These are phyloP conservation scores for Alternaria triticina DNA, from an alignment of 2,329 filamentous ascomycete genomes.

Conservation along the genomic window DNA sequence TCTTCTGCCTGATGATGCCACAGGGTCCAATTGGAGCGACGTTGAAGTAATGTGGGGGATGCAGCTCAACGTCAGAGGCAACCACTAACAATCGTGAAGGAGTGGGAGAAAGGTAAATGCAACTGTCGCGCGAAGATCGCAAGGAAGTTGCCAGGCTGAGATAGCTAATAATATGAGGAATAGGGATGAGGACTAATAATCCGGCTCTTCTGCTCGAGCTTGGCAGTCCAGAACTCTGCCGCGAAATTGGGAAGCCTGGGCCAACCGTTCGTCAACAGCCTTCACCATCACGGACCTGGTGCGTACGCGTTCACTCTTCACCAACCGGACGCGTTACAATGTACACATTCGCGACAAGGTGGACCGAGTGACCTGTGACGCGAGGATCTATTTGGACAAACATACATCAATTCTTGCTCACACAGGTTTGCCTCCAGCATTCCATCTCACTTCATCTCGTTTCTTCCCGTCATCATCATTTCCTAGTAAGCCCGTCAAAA, in stretches of 20 bases:
- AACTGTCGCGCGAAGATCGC: neutral
- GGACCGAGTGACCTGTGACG: neutral
- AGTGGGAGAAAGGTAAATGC: slow-evolving; percentile 4
- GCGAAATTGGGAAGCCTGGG: slow-evolving; percentile 14
- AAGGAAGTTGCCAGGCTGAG: neutral
- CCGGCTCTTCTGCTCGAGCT: neutral
- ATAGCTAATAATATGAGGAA: slow-evolving; percentile 8
- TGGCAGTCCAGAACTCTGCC: slow-evolving; percentile 12
- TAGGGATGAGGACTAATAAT: slow-evolving; percentile 8
- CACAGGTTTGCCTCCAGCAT: neutral
- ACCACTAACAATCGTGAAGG: slow-evolving; percentile 13
- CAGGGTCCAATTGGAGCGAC: slow-evolving; percentile 26
- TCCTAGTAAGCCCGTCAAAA: neutral
- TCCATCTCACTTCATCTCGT: neutral
- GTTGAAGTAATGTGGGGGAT: slow-evolving; percentile 26
- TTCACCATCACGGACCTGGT: neutral
- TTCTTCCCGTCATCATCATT: neutral
- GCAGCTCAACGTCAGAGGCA: slow-evolving; percentile 15
- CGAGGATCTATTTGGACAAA: neutral
- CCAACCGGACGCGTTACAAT: neutral
- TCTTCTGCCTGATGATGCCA: slow-evolving; percentile 29
- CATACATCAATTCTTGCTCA: neutral
- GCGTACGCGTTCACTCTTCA: neutral
- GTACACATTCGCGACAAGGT: neutral
- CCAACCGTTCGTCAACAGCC: slow-evolving; percentile 8